Conservation (phyloP, 2,329 filamentous ascomycete genomes). For the Alternaria viburni region DNA sequence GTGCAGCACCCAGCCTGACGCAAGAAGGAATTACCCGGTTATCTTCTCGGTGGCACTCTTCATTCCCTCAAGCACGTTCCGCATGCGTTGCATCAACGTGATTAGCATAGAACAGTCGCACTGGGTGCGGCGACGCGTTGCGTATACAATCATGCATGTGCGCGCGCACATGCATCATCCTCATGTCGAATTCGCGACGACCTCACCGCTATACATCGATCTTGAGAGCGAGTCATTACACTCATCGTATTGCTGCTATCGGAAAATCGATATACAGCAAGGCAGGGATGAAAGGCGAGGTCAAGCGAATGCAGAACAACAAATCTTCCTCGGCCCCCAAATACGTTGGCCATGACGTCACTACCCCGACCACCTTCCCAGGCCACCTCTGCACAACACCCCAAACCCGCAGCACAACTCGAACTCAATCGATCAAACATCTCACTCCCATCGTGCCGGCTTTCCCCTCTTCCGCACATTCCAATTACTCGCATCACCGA, state of each 20-base stretch:
- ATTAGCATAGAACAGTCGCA: background rate
- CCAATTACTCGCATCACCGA: background rate
- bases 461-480: background rate
- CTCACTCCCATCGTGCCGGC: background rate
- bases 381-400: too few species aligned
- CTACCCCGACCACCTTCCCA: too few species aligned
- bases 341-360: background rate
- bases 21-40: too few species aligned
- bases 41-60: too few species aligned
- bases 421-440: background rate
- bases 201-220: background rate
- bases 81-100: too few species aligned
- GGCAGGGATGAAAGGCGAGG: background rate
- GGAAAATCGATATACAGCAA: background rate
- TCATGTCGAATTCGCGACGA: background rate
- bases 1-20: too few species aligned
- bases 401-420: too few species aligned
- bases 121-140: background rate
- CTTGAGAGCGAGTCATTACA: background rate
- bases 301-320: background rate
- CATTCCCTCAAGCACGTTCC: too few species aligned
- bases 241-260: background rate
- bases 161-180: background rate
- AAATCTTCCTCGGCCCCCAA: background rate
- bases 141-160: background rate